Percentiles rank a stretch among this genome's conserved stretches.
These are phyloP conservation scores for Incumbomyces delicatus DNA, from an alignment of 2,329 filamentous ascomycete species.

Conservation along the genomic window DNA sequence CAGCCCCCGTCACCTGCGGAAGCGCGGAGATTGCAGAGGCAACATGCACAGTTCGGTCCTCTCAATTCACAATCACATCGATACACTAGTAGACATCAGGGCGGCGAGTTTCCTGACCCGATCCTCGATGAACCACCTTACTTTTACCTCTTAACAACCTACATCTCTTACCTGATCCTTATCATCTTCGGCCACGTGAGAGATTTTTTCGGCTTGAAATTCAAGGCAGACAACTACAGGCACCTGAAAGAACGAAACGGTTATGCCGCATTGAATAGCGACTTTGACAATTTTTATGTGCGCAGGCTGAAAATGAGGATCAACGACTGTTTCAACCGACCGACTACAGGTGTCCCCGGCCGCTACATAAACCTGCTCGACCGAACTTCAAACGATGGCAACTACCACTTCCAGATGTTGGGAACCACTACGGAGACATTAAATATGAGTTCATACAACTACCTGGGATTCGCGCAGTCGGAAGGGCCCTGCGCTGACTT, in stretches of 20 bases:
- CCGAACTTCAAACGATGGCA: slow-evolving; percentile 82
- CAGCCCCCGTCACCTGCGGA: slow-evolving; percentile 80
- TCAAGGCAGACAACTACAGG: slow-evolving; percentile 77
- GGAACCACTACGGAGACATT: slow-evolving; percentile 89
- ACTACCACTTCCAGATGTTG: slow-evolving; percentile 77
- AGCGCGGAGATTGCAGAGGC: slow-evolving; percentile 60
- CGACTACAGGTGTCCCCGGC: slow-evolving; percentile 86
- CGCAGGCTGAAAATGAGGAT: slow-evolving; percentile 85
- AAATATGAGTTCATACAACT: slow-evolving; percentile 99
- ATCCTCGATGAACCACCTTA: slow-evolving; percentile 93
- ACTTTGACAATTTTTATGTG: slow-evolving; percentile 98
- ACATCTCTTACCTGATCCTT: slow-evolving; percentile 93
- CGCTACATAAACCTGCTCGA: slow-evolving; percentile 89
- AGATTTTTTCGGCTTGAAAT: slow-evolving; percentile 96
- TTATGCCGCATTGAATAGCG: slow-evolving; percentile 90
- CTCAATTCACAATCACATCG: slow-evolving; percentile 69
- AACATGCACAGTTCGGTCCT: slow-evolving; percentile 86
- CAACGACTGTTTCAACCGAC: slow-evolving; percentile 91
- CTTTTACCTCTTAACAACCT: slow-evolving; percentile 93
- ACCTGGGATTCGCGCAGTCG: slow-evolving; percentile 94
- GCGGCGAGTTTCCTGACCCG: slow-evolving; percentile 67
- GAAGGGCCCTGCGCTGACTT: slow-evolving; percentile 93
- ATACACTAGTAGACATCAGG: slow-evolving; percentile 81
- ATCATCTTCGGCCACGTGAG: slow-evolving; percentile 92
- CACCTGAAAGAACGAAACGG: slow-evolving; percentile 75